A percentile compares a stretch with the other conserved stretches of the same genome.
Conservation (phyloP, 2,329 filamentous ascomycete species). For the Ceratocystis eucalypticola region DNA sequence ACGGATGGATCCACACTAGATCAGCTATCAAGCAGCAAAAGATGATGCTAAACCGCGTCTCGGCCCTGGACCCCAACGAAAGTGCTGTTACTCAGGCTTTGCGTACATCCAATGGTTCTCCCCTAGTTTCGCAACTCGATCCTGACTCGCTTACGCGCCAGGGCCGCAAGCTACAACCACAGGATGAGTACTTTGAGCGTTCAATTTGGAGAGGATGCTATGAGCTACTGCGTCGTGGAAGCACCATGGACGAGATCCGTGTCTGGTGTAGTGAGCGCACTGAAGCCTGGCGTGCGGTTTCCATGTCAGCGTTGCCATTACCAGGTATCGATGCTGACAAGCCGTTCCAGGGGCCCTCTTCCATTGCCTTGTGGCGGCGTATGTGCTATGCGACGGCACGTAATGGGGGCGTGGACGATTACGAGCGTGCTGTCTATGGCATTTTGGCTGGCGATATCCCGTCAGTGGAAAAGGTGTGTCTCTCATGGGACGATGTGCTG, state of each 20-base stretch:
- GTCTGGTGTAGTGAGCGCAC: conserved; percentile 79
- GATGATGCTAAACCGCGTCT: conserved; percentile 51
- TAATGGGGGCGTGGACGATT: conserved; percentile 55
- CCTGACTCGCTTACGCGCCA: conserved; percentile 81
- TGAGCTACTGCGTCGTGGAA: conserved; percentile 80
- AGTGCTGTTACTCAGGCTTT: conserved; percentile 43
- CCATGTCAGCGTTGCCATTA: conserved; percentile 60
- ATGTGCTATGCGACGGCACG: conserved; percentile 62
- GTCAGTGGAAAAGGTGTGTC: conserved; percentile 63
- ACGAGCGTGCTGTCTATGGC: conserved; percentile 82
- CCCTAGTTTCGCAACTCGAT: conserved; percentile 74
- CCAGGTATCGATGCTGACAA: conserved; percentile 32
- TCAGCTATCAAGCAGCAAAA: conserved; percentile 84
- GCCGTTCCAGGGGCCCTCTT: conserved; percentile 30
- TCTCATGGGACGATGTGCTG: conserved; percentile 72
- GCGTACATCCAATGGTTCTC: conserved; percentile 45
- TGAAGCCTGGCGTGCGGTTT: conserved; percentile 79
- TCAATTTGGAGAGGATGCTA: conserved; percentile 91
- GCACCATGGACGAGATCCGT: conserved; percentile 55
- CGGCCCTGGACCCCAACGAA: conserved; percentile 50
- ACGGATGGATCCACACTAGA: conserved; percentile 87
- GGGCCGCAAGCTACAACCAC: conserved; percentile 57
- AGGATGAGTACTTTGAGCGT: conserved; percentile 79
- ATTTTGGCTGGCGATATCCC: conserved; percentile 72
- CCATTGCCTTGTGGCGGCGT: conserved; percentile 56